Evolutionary conservation across 106 monocot genomes (phyloP).

Genomic region (Iris macrosiphon): DNA sequence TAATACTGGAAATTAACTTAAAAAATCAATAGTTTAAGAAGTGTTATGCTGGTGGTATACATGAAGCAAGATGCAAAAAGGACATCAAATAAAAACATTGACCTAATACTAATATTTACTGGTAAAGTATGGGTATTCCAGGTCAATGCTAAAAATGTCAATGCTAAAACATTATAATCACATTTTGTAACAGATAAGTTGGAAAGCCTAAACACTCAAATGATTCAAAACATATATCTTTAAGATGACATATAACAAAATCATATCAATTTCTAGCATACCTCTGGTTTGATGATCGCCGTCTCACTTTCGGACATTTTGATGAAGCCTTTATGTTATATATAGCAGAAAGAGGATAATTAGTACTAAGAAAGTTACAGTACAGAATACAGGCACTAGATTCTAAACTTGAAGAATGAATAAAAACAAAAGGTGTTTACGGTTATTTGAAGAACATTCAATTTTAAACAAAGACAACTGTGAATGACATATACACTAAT

Average conservation of each 20-base stretch:
- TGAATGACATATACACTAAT: no score
- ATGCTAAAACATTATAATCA: background rate
- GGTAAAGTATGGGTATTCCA: background rate
- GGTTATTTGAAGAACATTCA: no score
- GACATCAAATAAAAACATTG: background rate
- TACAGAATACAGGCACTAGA: no score
- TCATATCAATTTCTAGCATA: background rate
- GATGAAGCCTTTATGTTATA: background rate
- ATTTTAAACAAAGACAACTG: no score
- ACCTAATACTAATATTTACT: background rate
- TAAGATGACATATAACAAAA: background rate
- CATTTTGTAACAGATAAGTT: background rate
- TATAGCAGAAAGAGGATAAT: no score
- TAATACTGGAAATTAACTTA: no score
- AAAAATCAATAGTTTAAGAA: no score
- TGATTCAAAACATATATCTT: background rate
- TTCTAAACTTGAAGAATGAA: no score
- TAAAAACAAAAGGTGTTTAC: no score
- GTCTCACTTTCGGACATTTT: constrained; percentile 19
- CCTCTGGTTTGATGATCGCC: constrained; percentile 25
- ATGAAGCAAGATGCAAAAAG: no score
- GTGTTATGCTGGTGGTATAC: no score
- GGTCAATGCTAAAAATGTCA: background rate
- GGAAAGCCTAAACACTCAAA: background rate
- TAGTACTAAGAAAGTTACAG: no score